Evolutionary conservation across 2,329 filamentous ascomycete genomes (phyloP), one percentile per base, ranked within the genome.

Genomic region (Aspergillus amoenus): DNA sequence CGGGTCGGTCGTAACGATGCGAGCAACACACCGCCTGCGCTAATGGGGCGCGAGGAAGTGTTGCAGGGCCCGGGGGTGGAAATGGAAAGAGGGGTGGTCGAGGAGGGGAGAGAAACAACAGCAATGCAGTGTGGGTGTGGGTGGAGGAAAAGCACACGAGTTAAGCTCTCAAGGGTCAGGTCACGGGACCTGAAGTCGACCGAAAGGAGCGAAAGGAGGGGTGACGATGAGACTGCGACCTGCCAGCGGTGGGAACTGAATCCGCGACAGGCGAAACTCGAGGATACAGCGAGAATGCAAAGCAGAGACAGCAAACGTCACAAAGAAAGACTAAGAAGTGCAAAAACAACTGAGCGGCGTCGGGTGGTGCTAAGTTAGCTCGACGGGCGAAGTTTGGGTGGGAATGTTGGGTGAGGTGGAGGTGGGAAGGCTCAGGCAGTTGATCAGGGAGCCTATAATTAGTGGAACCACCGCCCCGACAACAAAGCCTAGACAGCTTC

Each of bases 1-100:
- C 56, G 44, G 57, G 59, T 58, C 64, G 66, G 63, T 67, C 64
- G 69, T 63, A 37, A 68, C 64, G 60, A 64, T 66, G 66, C 68
- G 66, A 69, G 51, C 66, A 67, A 73, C 72, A 74, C 72, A 75
- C 73, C 72, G 72, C 70, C 72, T 72, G 69, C 70, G 68, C 68
- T 62, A 66, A 66, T 55, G 65, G 63, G 61, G 50, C 47, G 55
- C 48, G 43, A 45, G 49, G 44, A 51, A 57, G 48, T 21, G 55
- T 49, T 48, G 48, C 52, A 52, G 50, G 46, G 55, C 37, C 39
- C 21, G 21, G 63, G 50, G 43, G 54, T 49, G 55, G 27, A 27
- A 8, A 30, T 30, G 44, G 32, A 48, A 53, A 43, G 56, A 56
- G 49, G 56, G 50, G 52, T 40, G 43, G 44, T 30, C 27, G 42